Evolutionary conservation across 2,329 filamentous ascomycete genomes (phyloP), one percentile per base, ranked within the genome.

Genomic region (Blastomyces silverae): DNA sequence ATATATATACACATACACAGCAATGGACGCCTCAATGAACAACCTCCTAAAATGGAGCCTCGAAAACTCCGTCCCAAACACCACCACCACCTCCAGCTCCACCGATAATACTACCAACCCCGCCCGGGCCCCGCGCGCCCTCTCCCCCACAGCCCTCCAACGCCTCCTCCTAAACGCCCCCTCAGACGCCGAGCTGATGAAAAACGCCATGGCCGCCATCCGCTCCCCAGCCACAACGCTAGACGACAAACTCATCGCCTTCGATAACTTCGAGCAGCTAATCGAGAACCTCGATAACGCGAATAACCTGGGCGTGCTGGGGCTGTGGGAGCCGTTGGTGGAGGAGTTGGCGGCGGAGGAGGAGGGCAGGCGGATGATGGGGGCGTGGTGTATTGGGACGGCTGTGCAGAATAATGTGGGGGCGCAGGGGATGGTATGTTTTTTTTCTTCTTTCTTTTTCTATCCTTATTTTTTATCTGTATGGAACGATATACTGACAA

Each of bases 391-490:
- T 79, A 81, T 94, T 65, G 91, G 91, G 61, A 97, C 92, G 6
- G 93, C 94, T 11, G 94, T 99, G 66, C 92, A 97, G 82, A 99
- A 99, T 80, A 97, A 99, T 77, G 83, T 85, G 70, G 89, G 88
- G 74, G 87, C 86, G 61, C 94, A 99, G 79, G 90, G 94, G 79
- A 85, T 85, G 72, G 81, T 83, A 76, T 70, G 79, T 71, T 17
- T 60, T 10, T 34, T 34, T 82, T 81, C 60, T 46, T 17, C 34
- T 61, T 63, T 69, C 72, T 34, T 22, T 1, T 44, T 58, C n/a
- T 52, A 7, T 34, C 6, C 6, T 34, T 7, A 34, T 34, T 34
- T 34, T 34, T 34, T 2, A 5, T 34, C 28, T 28, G 2, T 28
- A 28, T 28, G 31, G 6, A 34, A 34, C 31, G 3, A 34, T 34